These are phyloP conservation scores for Cyclotella cryptica DNA, from an alignment of 108 stramenopile species.

Conservation along the genomic window DNA sequence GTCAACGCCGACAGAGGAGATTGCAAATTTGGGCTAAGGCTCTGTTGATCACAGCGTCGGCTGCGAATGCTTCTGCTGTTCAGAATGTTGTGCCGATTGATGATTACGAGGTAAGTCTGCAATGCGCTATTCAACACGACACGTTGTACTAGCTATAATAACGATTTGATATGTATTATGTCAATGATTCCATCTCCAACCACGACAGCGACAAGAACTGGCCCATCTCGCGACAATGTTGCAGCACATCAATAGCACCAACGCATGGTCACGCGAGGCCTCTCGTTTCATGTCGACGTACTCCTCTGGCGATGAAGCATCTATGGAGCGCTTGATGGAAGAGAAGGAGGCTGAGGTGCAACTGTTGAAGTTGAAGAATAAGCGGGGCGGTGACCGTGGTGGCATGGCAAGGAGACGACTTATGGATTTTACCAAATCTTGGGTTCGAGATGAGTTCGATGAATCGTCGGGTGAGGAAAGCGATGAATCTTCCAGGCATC, in stretches of 20 bases:
- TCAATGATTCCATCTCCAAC: background rate
- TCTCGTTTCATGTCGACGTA: conserved; percentile 9
- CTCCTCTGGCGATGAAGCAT: background rate
- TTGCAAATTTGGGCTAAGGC: background rate
- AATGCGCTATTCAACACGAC: background rate
- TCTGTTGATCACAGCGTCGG: background rate
- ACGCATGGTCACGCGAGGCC: background rate
- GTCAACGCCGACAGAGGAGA: background rate
- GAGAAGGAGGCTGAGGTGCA: conserved; percentile 6
- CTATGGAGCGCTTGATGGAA: background rate
- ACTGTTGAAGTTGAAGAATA: background rate
- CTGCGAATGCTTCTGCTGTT: background rate
- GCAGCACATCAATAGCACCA: conserved; percentile 1
- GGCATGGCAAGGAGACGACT: no score
- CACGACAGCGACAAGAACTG: background rate
- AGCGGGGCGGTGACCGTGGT: no score
- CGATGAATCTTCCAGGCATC: no score
- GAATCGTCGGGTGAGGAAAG: no score
- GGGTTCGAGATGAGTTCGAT: no score
- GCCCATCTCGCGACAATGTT: background rate
- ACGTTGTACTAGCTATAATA: background rate
- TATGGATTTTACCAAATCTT: no score
- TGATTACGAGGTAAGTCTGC: background rate
- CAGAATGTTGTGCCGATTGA: background rate
- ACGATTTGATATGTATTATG: background rate